Base-by-base conservation (phyloP, 805 yeast genomes). In the Suhomyces sp. region DNA sequence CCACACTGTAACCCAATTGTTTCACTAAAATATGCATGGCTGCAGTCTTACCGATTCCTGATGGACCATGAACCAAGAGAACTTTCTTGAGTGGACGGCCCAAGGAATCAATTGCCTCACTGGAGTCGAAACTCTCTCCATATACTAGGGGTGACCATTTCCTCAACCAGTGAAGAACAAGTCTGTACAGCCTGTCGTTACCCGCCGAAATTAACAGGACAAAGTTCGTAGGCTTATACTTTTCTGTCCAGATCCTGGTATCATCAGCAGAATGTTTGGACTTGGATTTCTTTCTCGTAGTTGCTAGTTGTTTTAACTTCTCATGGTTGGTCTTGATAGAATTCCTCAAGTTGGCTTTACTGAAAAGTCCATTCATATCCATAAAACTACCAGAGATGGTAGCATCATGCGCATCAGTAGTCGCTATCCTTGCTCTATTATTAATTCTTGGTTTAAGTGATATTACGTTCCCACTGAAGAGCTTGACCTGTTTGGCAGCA, bases 31-130 rank as follows among this genome's bases (percentile, higher is more conserved):
- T 76, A 51, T 90, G 96, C 0, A 91, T 87, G 2, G 88, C 81
- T 0, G 93, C 77, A 0, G 98, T 90, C 54, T 91, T 91, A 7
- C 98, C 98, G 12, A 83, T 71, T 2, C 98, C 98, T 0, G 96
- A 88, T 0, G 96, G 93, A 0, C 98, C 98, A 54, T 83, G 88
- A 8, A 93, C 73, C 25, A 93, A 63, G 14, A 93, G 54, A 0
- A 93, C 70, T 44, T 77, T 82, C 34, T 72, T 72, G 11, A 57
- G 63, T 5, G 70, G 71, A 10, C 72, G 41, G 5, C 68, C 70
- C 30, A 58, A 46, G 4, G 39, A 24, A 44, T 67, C 72, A 1
- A 44, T 47, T 11, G 30, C 31, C 14, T 31, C 42, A 16, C 42
- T n/a, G 14, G 13, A 28, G 11, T 21, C 24, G 6, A 28, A 8